Evolutionary conservation across 192 early-diverging fungal genomes (phyloP).

Genomic region (Coemansia sp.): DNA sequence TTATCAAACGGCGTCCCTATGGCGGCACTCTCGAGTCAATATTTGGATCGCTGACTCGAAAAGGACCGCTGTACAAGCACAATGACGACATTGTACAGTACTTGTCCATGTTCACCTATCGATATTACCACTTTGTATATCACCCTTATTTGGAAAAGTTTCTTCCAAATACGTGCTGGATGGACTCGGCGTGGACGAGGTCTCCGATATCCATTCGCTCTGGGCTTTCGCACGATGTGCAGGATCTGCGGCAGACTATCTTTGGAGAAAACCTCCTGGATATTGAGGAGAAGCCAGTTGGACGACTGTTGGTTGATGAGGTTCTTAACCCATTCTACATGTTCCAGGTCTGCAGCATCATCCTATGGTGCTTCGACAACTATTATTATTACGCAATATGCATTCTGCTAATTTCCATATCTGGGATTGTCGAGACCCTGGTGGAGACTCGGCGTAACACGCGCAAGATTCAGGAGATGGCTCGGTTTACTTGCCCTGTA

Average conservation of each 20-base stretch:
- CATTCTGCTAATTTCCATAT: slow-evolving; percentile 83
- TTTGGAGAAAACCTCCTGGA: slow-evolving; percentile 77
- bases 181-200: slow-evolving; percentile 49
- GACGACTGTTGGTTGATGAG: slow-evolving; percentile 67
- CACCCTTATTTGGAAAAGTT: slow-evolving; percentile 51
- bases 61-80: slow-evolving; percentile 28
- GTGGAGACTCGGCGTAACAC: slow-evolving; percentile 72
- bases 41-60: slow-evolving; percentile 54
- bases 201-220: slow-evolving; percentile 31
- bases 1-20: slow-evolving; percentile 59
- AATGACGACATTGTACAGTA: slow-evolving; percentile 37
- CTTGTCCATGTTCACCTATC: slow-evolving; percentile 48
- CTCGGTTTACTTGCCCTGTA: slow-evolving; percentile 80
- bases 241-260: slow-evolving; percentile 59
- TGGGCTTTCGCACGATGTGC: slow-evolving; percentile 58
- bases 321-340: slow-evolving; percentile 81
- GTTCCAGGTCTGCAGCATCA: slow-evolving; percentile 74
- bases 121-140: slow-evolving; percentile 55
- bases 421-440: slow-evolving; percentile 75
- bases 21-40: slow-evolving; percentile 68
- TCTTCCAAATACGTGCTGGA: slow-evolving; percentile 51
- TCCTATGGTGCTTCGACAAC: slow-evolving; percentile 84
- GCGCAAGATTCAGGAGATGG: slow-evolving; percentile 78
- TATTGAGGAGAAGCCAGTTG: slow-evolving; percentile 63
- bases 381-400: slow-evolving; percentile 95